Conservation (phyloP, 257 asterid genomes). For the Haberlea rhodopensis region DNA sequence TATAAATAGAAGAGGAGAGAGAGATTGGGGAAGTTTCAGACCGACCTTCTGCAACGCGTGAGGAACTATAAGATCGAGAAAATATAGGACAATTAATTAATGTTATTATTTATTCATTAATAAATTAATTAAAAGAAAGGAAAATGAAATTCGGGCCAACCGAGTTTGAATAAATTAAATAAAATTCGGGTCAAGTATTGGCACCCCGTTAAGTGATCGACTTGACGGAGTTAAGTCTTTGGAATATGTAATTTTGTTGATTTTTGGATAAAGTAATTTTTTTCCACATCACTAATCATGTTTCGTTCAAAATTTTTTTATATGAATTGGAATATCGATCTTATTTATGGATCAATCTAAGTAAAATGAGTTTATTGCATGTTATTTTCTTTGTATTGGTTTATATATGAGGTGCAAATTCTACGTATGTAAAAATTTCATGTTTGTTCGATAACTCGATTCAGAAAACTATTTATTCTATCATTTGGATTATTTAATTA, state of each 20-base stretch:
- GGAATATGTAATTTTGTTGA: conserved; percentile 19
- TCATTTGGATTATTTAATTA: too few species aligned
- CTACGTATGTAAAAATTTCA: too few species aligned
- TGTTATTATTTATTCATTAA: too few species aligned
- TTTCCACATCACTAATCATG: neutral
- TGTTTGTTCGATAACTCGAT: too few species aligned
- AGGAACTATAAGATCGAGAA: conserved; percentile 25
- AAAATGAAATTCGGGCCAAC: conserved; percentile 22
- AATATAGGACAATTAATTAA: neutral
- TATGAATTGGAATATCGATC: too few species aligned
- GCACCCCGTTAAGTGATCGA: conserved; percentile 8
- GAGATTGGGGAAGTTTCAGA: conserved; percentile 26
- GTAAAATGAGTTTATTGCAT: too few species aligned
- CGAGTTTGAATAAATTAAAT: conserved; percentile 27
- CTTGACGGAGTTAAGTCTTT: conserved; percentile 24
- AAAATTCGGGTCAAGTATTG: conserved; percentile 28
- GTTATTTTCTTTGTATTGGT: too few species aligned
- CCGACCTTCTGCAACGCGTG: conserved; percentile 41
- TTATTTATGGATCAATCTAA: too few species aligned
- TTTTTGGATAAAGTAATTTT: neutral
- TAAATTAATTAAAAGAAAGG: too few species aligned
- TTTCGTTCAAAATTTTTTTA: too few species aligned
- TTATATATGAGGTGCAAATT: too few species aligned
- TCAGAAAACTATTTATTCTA: too few species aligned
- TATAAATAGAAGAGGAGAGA: conserved; percentile 22